phyloP scores from a whole-genome alignment of 345 rosid genomes.

The Eucalyptus albens region DNA sequence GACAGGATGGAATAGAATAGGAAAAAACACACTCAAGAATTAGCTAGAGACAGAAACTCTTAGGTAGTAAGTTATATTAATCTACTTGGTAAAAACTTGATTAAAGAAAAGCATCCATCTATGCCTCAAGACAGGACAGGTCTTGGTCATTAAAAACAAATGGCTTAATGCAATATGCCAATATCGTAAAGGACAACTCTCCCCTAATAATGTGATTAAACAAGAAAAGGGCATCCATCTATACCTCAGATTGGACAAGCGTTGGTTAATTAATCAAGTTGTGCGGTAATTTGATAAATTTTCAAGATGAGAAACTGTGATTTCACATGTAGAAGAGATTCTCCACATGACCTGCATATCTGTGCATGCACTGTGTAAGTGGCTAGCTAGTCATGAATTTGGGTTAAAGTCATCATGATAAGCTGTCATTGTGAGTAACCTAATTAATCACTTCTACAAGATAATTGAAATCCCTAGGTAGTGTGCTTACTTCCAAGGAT shows the following conservation, averaged over 20 bases:
- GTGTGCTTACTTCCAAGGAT: not conserved
- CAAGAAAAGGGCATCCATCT: not conserved
- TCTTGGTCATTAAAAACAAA: not conserved
- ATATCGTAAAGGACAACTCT: not conserved
- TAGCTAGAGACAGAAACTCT: not conserved
- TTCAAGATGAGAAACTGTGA: not conserved
- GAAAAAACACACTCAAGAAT: not conserved
- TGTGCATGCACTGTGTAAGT: not conserved
- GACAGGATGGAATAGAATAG: not conserved
- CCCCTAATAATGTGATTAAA: not conserved
- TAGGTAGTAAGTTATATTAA: not conserved
- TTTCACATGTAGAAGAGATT: not conserved
- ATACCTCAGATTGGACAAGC: not conserved
- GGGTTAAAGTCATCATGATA: not conserved
- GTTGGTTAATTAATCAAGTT: not conserved
- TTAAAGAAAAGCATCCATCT: not conserved
- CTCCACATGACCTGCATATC: not conserved
- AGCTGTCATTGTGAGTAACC: not conserved
- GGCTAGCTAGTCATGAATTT: not conserved
- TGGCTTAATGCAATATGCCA: not conserved
- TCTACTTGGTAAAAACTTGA: not conserved
- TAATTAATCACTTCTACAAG: not conserved
- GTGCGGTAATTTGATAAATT: not conserved
- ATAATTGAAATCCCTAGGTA: not conserved
- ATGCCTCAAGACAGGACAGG: not conserved